A percentile compares a stretch with the other conserved stretches of the same genome.
These are phyloP conservation scores for Flagelloscypha sp. DNA, from an alignment of 768 basidiomycete genomes.

Conservation along the genomic window DNA sequence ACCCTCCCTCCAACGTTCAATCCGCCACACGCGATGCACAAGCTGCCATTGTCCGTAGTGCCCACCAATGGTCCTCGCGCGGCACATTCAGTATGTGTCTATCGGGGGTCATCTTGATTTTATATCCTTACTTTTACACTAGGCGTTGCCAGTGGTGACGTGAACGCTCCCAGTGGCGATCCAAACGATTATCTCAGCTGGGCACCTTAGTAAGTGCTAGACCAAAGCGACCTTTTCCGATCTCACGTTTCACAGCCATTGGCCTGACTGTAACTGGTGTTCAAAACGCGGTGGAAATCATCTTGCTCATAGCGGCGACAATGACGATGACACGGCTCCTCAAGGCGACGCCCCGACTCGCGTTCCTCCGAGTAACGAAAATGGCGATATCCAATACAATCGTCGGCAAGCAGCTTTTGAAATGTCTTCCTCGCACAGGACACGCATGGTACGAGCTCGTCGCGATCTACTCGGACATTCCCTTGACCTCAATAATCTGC, in stretches of 20 bases:
- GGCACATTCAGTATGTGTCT: constrained; percentile 31
- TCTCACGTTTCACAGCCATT: constrained; percentile 28
- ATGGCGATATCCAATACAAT: constrained; percentile 3
- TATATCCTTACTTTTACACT: constrained; percentile 5
- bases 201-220: constrained; percentile 47
- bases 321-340: constrained; percentile 6
- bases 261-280: constrained; percentile 51
- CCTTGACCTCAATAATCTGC: too few relatives aligned
- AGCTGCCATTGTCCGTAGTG: constrained; percentile 25
- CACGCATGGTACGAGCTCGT: not conserved
- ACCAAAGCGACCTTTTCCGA: not conserved
- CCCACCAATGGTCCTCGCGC: constrained; percentile 25
- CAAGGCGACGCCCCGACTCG: constrained; percentile 1
- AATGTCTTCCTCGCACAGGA: not conserved
- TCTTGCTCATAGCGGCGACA: constrained; percentile 15
- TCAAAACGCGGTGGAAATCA: constrained; percentile 15
- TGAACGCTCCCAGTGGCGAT: constrained; percentile 29
- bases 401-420: not conserved
- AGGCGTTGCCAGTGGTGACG: constrained; percentile 22
- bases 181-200: constrained; percentile 46
- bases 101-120: not conserved
- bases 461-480: too few relatives aligned
- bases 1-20: constrained; percentile 11
- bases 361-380: too few relatives aligned
- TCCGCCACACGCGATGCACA: constrained; percentile 25